Conservation (phyloP, 23 red algal species). For the Cyanidioschyzon merolae region DNA sequence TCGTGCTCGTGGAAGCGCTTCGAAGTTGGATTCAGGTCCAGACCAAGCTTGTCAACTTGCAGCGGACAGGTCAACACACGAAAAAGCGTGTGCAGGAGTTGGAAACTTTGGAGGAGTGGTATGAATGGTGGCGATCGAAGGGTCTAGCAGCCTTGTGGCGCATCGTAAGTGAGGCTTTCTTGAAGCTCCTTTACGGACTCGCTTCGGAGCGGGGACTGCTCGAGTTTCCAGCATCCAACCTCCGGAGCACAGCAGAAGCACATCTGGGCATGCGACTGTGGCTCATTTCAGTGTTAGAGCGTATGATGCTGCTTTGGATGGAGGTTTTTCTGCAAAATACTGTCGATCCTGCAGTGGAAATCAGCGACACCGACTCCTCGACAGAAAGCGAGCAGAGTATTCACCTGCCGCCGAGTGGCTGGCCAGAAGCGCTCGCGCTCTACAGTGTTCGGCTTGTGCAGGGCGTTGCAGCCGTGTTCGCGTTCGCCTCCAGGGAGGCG, state of each 20-base stretch:
- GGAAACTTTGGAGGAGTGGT: neutral
- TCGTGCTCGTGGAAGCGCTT: neutral
- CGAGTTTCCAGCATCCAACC: too few species aligned
- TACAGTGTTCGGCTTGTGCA: neutral
- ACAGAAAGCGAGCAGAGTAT: neutral
- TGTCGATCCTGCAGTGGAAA: neutral
- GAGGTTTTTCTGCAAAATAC: neutral
- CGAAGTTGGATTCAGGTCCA: neutral
- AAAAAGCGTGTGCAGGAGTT: neutral
- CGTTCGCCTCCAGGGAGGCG: neutral
- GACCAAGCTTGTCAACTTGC: neutral
- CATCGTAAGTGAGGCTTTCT: too few species aligned
- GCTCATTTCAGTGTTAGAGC: neutral
- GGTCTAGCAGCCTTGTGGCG: neutral
- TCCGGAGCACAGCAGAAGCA: too few species aligned
- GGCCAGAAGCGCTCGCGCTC: neutral
- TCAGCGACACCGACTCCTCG: neutral
- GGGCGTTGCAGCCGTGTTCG: neutral
- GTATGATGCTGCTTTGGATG: neutral
- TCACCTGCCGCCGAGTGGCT: neutral
- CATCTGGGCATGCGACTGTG: too few species aligned
- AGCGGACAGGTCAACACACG: neutral
- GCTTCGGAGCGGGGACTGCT: too few species aligned
- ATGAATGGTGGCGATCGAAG: neutral
- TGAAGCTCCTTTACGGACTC: too few species aligned